Evolutionary conservation across 768 basidiomycete species (phyloP), one percentile per base, ranked within the genome.

Genomic region (Suillus placidus): DNA sequence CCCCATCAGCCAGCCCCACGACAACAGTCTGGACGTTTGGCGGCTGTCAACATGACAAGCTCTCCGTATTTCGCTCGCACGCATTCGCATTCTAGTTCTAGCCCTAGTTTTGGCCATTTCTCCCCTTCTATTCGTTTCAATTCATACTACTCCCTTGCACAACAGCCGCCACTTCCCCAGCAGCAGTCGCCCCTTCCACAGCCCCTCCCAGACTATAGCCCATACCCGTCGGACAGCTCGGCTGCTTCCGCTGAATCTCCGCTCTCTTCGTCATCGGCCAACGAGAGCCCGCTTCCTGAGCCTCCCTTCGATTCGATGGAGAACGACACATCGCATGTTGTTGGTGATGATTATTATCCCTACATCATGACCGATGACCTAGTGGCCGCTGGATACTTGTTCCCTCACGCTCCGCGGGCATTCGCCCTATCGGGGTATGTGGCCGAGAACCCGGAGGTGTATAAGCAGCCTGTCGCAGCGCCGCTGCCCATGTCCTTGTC

Each of bases 201-300:
- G 2, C 3, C 69, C 0, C 67, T 61, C 54, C 26, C 76, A 14
- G 69, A 68, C 40, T 75, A 76, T 61, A 81, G 77, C 63, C 78
- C 81, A 35, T 77, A 80, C 63, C 76, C 78, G 61, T 76, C 81
- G 0, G 72, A 76, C 65, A 73, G 73, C 66, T 80, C 81, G 23
- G 74, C 73, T 0, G 70, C 79, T 4, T 76, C 76, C 18, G 67
- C 76, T 1, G 75, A 77, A 57, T 82, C 82, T 4, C 81, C 81
- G 35, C 74, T 79, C 63, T 82, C 82, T 8, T 79, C 79, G 6
- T 75, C 75, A 14, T 81, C 81, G 4, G 74, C 74, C 60, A 78
- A 78, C 68, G 77, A 73, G 69, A 81, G 80, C 51, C 81, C 80
- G 16, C 72, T 80, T 23, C 77, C 81, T 0, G 81, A 81, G 16